phyloP scores from a whole-genome alignment of 176 grass and related monocot genomes.

The Tuctoria greenei region DNA sequence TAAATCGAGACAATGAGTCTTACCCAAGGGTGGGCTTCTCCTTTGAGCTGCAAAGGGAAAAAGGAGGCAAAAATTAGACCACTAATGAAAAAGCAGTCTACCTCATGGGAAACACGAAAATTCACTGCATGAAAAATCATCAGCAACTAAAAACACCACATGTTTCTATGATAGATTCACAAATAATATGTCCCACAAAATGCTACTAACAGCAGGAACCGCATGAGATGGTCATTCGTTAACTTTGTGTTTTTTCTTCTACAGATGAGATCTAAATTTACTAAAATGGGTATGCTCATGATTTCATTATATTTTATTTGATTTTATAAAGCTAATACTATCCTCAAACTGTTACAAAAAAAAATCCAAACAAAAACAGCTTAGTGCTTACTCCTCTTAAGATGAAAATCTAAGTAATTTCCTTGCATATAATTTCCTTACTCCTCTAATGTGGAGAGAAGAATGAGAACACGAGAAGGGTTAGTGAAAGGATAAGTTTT shows the following conservation, averaged over 20 bases:
- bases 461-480: too few relatives aligned
- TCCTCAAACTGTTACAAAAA: not conserved
- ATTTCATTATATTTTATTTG: not conserved
- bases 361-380: not conserved
- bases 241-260: not conserved
- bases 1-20: not conserved
- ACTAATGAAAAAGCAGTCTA: not conserved
- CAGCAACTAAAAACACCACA: not conserved
- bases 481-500: too few relatives aligned
- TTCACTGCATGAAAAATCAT: not conserved
- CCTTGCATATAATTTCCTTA: not conserved
- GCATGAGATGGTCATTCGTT: not conserved
- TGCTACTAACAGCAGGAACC: not conserved
- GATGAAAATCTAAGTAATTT: not conserved
- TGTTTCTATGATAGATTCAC: not conserved
- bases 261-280: not conserved
- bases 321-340: not conserved
- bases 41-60: slow-evolving; percentile 78
- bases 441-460: too few relatives aligned
- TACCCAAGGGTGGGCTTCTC: slow-evolving; percentile 99
- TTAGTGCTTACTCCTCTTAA: too few relatives aligned
- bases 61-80: slow-evolving; percentile 37
- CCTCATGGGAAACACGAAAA: not conserved
- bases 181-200: not conserved
- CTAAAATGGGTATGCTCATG: not conserved